These are phyloP conservation scores for Apiotrichum veenhuisii DNA, from an alignment of 1,284 basidiomycete genomes.

Conservation along the genomic window DNA sequence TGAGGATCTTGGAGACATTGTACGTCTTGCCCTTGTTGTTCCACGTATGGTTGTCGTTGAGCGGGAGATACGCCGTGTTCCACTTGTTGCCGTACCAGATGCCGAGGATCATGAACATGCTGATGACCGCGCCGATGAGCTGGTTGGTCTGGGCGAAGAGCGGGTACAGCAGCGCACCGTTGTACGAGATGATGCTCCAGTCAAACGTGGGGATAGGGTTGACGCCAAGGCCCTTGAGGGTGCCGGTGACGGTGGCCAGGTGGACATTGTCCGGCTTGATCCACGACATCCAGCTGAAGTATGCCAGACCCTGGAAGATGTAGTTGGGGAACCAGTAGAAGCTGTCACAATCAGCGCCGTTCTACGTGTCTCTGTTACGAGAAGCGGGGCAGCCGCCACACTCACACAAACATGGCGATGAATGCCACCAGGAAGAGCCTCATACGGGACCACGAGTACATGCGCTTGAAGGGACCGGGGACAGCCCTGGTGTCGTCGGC, in stretches of 20 bases:
- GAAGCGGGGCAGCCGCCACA: too few relatives aligned
- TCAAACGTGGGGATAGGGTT: constrained; percentile 44
- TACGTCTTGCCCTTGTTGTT: constrained; percentile 31
- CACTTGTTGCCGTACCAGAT: constrained; percentile 29
- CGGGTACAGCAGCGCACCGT: constrained; percentile 25
- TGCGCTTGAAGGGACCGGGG: constrained; percentile 29
- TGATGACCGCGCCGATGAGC: constrained; percentile 20
- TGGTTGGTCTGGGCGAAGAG: constrained; percentile 34
- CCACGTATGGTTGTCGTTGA: constrained; percentile 30
- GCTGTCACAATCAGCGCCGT: constrained; percentile 3
- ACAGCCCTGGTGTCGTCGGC: constrained; percentile 28
- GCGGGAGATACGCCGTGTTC: constrained; percentile 38
- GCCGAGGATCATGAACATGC: constrained; percentile 14
- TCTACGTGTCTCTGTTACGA: too few relatives aligned
- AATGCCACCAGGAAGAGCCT: constrained; percentile 38
- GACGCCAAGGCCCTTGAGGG: constrained; percentile 35
- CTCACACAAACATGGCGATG: constrained; percentile 30
- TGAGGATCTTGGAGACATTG: constrained; percentile 44
- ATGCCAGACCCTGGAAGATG: constrained; percentile 50
- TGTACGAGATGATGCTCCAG: constrained; percentile 3
- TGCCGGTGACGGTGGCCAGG: constrained; percentile 22
- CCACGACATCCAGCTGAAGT: constrained; percentile 60
- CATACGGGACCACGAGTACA: constrained; percentile 36
- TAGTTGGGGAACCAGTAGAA: constrained; percentile 44
- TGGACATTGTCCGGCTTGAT: constrained; percentile 49